Conservation (phyloP, 371 early-diverging fungal genomes). For the Mucor sp. region DNA sequence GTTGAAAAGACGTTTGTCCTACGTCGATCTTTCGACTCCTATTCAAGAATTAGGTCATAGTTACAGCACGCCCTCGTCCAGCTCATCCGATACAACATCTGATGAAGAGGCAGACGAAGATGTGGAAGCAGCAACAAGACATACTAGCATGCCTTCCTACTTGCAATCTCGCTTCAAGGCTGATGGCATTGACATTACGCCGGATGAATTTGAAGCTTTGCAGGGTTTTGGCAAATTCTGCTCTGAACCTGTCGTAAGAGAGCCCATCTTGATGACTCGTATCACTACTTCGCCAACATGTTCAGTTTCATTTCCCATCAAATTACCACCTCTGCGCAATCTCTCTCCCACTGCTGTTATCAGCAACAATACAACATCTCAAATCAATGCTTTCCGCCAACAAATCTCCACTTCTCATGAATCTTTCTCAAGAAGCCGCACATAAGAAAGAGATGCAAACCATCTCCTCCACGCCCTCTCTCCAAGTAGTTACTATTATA, state of each 20-base stretch:
- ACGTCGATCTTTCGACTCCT: conserved; percentile 18
- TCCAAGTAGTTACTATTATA: neutral
- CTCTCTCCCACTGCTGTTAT: conserved; percentile 3
- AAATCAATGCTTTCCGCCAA: conserved; percentile 24
- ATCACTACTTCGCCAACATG: conserved; percentile 4
- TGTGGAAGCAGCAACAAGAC: neutral
- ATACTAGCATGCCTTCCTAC: neutral
- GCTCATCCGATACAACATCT: neutral
- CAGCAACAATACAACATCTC: conserved; percentile 2
- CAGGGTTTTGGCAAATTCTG: conserved; percentile 44
- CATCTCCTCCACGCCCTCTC: too few relatives aligned
- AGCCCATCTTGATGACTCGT: conserved; percentile 30
- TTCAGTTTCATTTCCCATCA: conserved; percentile 5
- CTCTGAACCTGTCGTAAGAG: conserved; percentile 58
- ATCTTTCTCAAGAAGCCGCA: conserved; percentile 19
- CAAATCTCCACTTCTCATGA: conserved; percentile 13
- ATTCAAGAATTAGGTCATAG: conserved; percentile 15
- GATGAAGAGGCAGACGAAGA: conserved; percentile 5
- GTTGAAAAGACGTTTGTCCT: conserved; percentile 8
- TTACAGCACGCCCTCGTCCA: conserved; percentile 1
- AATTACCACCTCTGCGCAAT: conserved; percentile 12
- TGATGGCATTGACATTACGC: conserved; percentile 25
- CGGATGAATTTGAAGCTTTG: conserved; percentile 50
- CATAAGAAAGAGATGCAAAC: neutral
- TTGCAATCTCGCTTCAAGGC: neutral